These are phyloP conservation scores for Crataegus laevigata DNA, from an alignment of 306 rosid genomes.

Conservation along the genomic window DNA sequence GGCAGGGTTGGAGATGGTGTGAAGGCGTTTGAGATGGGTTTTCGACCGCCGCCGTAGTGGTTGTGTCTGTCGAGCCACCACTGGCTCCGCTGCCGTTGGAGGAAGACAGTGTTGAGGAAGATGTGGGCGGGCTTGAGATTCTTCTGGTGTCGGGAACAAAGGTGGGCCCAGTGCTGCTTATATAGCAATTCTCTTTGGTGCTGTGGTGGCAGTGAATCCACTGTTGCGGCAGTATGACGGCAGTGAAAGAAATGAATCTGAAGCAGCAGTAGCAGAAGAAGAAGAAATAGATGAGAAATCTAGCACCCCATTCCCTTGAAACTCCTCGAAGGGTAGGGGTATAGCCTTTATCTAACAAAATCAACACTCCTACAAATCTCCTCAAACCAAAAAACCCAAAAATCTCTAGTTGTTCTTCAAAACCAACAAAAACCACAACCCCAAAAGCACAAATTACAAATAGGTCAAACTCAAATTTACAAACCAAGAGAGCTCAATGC, in stretches of 20 bases:
- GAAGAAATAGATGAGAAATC: slow-evolving; percentile 38
- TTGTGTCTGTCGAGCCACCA: slow-evolving; percentile 27
- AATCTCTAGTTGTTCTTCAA: slow-evolving; percentile 52
- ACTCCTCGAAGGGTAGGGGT: slow-evolving; percentile 87
- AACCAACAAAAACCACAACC: slow-evolving; percentile 24
- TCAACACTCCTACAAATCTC: slow-evolving; percentile 27
- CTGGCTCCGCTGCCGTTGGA: slow-evolving; percentile 50
- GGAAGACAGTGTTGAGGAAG: slow-evolving; percentile 92
- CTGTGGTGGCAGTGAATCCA: slow-evolving; percentile 29
- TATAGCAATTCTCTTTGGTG: slow-evolving; percentile 56
- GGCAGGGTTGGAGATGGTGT: too few relatives aligned
- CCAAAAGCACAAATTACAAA: not conserved
- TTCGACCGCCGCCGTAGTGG: not conserved
- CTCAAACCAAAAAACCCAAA: slow-evolving; percentile 14
- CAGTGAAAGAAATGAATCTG: slow-evolving; percentile 49
- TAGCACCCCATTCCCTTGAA: slow-evolving; percentile 78
- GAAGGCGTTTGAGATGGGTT: slow-evolving; percentile 31
- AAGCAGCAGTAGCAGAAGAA: slow-evolving; percentile 7
- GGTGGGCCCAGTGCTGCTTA: slow-evolving; percentile 81
- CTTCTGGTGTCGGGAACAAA: slow-evolving; percentile 61
- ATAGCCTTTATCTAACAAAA: slow-evolving; percentile 85
- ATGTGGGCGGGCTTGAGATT: slow-evolving; percentile 70
- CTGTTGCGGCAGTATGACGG: slow-evolving; percentile 13
- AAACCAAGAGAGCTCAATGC: not conserved
- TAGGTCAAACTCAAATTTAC: slow-evolving; percentile 5